These are phyloP conservation scores for Talaromyces ruber DNA, from an alignment of 495 filamentous ascomycete species.

Conservation along the genomic window DNA sequence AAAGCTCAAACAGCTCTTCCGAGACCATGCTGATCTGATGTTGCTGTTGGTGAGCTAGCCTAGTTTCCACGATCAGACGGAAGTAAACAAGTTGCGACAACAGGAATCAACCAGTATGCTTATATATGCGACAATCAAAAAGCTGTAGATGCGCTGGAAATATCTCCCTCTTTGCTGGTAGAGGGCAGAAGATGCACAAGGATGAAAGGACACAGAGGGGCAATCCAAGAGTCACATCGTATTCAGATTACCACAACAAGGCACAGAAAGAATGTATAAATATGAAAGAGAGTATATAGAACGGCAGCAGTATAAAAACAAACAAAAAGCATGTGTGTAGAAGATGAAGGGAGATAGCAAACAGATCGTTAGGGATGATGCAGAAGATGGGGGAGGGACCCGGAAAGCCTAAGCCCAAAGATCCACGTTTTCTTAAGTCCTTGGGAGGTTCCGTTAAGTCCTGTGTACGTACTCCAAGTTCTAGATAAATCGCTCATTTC, in stretches of 20 bases:
- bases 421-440: background rate
- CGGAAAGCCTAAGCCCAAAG: background rate
- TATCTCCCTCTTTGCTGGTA: background rate
- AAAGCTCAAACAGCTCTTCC: conserved; percentile 85
- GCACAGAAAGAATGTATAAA: background rate
- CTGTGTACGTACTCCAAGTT: background rate
- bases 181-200: conserved; percentile 5
- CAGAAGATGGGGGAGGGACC: background rate
- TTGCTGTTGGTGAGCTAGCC: background rate
- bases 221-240: background rate
- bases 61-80: background rate
- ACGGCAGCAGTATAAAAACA: background rate
- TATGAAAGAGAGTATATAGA: background rate
- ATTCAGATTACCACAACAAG: background rate
- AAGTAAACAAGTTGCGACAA: background rate
- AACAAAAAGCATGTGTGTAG: background rate
- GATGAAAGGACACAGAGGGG: background rate
- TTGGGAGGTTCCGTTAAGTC: background rate
- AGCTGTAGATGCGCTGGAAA: background rate
- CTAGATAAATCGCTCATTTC: background rate
- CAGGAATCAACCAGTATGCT: background rate
- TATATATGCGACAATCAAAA: background rate
- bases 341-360: background rate
- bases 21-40: conserved; percentile 59
- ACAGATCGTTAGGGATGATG: background rate